Percentiles rank a stretch among this genome's conserved stretches.
Conservation (phyloP, 2,329 filamentous ascomycete genomes). For the Cercospora citrullina region DNA sequence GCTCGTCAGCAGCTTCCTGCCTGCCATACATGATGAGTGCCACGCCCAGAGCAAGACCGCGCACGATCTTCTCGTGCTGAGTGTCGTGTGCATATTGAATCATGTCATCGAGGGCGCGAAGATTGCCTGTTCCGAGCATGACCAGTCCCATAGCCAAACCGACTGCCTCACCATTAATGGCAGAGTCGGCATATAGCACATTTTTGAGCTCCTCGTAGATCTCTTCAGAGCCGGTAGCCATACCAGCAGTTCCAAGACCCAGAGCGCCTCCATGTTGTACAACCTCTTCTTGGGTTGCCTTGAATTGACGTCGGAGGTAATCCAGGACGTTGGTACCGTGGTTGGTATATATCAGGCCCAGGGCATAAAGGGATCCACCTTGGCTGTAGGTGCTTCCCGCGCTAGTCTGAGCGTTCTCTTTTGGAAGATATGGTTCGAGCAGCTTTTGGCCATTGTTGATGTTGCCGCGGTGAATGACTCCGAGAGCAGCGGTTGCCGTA, state of each 20-base stretch:
- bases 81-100: constrained; percentile 97
- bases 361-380: constrained; percentile 91
- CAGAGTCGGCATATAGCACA: constrained; percentile 89
- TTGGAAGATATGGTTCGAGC: constrained; percentile 89
- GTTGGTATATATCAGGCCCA: constrained; percentile 95
- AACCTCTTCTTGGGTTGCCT: constrained; percentile 78
- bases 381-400: constrained; percentile 92
- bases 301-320: constrained; percentile 75
- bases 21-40: constrained; percentile 97
- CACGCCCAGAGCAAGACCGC: constrained; percentile 93
- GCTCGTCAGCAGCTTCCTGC: constrained; percentile 89
- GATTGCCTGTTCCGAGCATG: constrained; percentile 97
- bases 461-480: constrained; percentile 95
- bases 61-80: constrained; percentile 97
- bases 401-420: constrained; percentile 65
- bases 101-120: constrained; percentile 92
- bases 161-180: constrained; percentile 94
- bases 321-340: constrained; percentile 88
- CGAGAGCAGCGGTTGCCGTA: constrained; percentile 90
- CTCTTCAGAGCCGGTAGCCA: constrained; percentile 88
- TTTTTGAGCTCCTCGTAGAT: constrained; percentile 89
- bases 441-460: constrained; percentile 90
- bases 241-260: constrained; percentile 92
- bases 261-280: constrained; percentile 96
- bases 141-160: constrained; percentile 95